Evolutionary conservation across 129 eudicot species (phyloP), one percentile per base, ranked within the genome.

Genomic region (Escallonia herrerae): DNA sequence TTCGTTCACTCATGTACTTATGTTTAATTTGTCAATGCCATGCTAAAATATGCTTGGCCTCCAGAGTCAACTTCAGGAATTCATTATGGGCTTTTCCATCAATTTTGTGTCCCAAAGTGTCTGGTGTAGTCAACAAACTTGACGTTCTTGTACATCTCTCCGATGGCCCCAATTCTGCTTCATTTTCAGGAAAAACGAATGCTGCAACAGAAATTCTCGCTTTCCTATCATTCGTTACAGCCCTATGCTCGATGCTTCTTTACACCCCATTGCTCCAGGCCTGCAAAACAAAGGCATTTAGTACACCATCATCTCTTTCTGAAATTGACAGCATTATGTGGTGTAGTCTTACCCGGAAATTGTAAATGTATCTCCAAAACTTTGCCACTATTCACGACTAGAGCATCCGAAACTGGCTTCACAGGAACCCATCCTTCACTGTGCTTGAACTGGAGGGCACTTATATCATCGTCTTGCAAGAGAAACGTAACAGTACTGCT

Each of bases 371-470:
- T 81, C 81, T 80, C 85, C 59, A 76, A 13, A 67, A 8, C 75
- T 57, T 80, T 81, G 7, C 85, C 85, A 40, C 76, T 65, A 60
- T 80, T 76, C 15, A 72, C 71, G 40, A 80, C 73, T 4, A 80
- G 6, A 6, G 85, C 68, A n/a, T 76, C 69, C 15, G 85, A 81
- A 6, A 75, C 13, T 14, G 78, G 81, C 56, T 72, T 64, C 8
- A 76, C 79, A 6, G 81, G 78, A n/a, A 76, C 60, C 81, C 85
- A 80, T 43, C 9, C 43, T 43, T 62, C 81, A 3, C 72, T 46
- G 53, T 76, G 70, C 60, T 56, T 76, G 4, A 80, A 60, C 14
- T 75, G 78, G 14, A 80, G 78, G 52, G 72, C 78, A 13, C 57
- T 73, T 46, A 72, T 41, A 9, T 67, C 78, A 56, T 71, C 74